Evolutionary conservation across 2,329 filamentous ascomycete species (phyloP), one percentile per base, ranked within the genome.

Genomic region (Calonectria montana): DNA sequence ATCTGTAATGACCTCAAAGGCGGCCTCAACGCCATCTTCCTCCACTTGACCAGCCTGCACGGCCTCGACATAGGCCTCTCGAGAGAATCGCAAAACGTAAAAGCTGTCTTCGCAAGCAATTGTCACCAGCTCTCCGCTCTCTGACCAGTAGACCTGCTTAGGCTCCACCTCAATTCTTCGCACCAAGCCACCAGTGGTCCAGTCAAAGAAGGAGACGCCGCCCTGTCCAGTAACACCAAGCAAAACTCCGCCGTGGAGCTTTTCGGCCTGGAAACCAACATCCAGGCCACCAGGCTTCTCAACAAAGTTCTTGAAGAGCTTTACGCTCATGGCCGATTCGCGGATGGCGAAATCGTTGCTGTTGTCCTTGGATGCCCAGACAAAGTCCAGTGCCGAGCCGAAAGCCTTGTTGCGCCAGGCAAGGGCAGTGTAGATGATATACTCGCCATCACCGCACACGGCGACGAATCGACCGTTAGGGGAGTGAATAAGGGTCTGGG

Each of bases 391-490:
- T 8, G 96, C 97, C 47, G 94, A 96, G 25, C 97, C 97, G 80
- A 99, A 99, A 4, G 95, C 95, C 87, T 98, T 98, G 86, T 99
- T 98, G 82, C 97, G 92, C 90, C 97, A 97, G 3, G 96, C 96
- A 70, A 98, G 89, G 68, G 97, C 96, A 31, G 97, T 98, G 87
- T 98, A 98, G 80, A 98, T 98, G 83, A 98, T 98, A 86, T 98
- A 99, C 84, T 99, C 97, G 74, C 97, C 97, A 82, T 99, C 97
- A 76, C 97, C 97, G 76, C 96, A 98, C 59, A 89, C 87, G 21
- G 87, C 83, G 61, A 97, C 94, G 77, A 97, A 97, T 72, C 95
- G 92, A 64, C 95, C 95, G 78, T 99, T 99, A 41, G 97, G 94
- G n/a, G 96, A 98, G 86, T 99, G 97, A 41, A 95, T 90, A 64